Percentiles rank a stretch among this genome's conserved stretches.
Conservation (phyloP, 768 basidiomycete species). For the Russula griseocarnosa region DNA sequence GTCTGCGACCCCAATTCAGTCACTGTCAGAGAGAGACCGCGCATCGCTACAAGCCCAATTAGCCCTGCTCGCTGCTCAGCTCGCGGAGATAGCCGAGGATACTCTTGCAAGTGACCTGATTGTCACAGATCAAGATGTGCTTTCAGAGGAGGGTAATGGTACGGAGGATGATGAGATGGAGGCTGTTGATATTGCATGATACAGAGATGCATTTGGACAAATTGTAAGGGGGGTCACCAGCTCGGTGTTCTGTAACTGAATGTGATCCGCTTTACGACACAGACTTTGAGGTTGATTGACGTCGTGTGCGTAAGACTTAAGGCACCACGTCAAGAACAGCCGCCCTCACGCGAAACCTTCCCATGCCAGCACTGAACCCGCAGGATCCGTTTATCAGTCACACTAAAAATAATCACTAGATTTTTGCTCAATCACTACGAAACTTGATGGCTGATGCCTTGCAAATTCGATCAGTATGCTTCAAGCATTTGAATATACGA, state of each 20-base stretch:
- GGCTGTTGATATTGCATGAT: conserved; percentile 21
- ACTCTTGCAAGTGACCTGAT: conserved; percentile 24
- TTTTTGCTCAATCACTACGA: background rate
- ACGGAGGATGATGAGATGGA: conserved; percentile 26
- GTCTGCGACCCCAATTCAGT: conserved; percentile 26
- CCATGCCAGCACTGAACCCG: background rate
- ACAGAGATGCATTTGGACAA: background rate
- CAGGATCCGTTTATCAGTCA: background rate
- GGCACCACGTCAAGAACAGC: background rate
- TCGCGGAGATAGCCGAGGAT: conserved; percentile 59
- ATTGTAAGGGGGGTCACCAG: background rate
- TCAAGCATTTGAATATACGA: too few relatives aligned
- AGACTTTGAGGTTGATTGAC: conserved; percentile 5
- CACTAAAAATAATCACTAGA: too few relatives aligned
- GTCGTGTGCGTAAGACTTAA: background rate
- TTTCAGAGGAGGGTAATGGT: conserved; percentile 10
- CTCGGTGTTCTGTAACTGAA: background rate
- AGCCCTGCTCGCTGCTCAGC: conserved; percentile 65
- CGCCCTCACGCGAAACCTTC: background rate
- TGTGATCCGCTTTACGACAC: background rate
- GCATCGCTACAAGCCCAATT: conserved; percentile 72
- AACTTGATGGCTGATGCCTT: background rate
- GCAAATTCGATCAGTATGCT: too few relatives aligned
- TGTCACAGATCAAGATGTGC: conserved; percentile 13
- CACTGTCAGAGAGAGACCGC: conserved; percentile 45